Evolutionary conservation across 495 filamentous ascomycete genomes (phyloP), one percentile per base, ranked within the genome.

Genomic region (Aspergillus sclerotioniger): DNA sequence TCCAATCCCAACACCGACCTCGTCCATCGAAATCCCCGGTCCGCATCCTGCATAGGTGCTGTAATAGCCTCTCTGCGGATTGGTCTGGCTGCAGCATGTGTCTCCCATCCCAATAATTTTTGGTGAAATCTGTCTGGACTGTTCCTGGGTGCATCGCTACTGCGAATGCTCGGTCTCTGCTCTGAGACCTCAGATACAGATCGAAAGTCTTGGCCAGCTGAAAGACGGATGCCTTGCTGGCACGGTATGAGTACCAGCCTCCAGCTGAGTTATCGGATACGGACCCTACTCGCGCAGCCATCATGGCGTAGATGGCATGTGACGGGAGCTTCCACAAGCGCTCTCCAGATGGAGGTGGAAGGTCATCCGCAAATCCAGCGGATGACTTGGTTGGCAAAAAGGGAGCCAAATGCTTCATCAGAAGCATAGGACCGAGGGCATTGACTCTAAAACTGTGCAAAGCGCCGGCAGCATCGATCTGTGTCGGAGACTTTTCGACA

Each of bases 131-230:
- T 45, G 90, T 92, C 70, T 82, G 85, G 39, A 95, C 90, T 8
- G 89, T 94, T 1, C 91, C 90, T 5, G 90, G 91, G 74, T 95
- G 90, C 68, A 93, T 75, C n/a, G 78, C 80, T 5, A 96, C 72
- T 0, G 80, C 81, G 58, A 92, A 73, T 1, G 85, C 87, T 43
- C 81, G 84, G 4, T 80, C 79, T 0, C 77, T 83, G 43, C 80
- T 77, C 13, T 73, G 72, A 16, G 72, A 68, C 51, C 66, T 67
- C 37, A 94, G 67, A 63, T 88, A 80, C n/a, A 87, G 69, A 69
- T 94, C 91, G 61, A 93, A 84, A 0, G 82, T 87, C 69, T 87
- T 90, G 3, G 83, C 82, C 19, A 90, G 39, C 55, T 83, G 82
- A 56, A 87, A 92, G 3, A 93, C 81, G 0, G 78, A 87, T 9